phyloP scores from a whole-genome alignment of 2,329 filamentous ascomycete species.

The Xylariales sp. region DNA sequence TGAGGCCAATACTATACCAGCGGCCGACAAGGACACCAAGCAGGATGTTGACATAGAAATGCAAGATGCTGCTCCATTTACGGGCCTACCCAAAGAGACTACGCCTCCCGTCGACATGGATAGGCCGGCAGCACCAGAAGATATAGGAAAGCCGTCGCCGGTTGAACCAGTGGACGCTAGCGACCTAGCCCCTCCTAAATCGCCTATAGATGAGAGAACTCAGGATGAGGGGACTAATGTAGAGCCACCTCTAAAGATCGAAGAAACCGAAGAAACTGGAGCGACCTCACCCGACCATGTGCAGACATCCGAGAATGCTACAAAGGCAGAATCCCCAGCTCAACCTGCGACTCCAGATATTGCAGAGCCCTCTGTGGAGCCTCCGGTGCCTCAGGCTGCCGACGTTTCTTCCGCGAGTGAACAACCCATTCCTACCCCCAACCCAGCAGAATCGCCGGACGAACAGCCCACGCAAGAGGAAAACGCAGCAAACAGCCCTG shows the following conservation, averaged over 20 bases:
- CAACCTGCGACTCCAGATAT: conserved; percentile 1
- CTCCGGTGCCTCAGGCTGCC: conserved; percentile 1
- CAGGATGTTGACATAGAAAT: conserved; percentile 30
- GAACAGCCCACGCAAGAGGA: conserved; percentile 42
- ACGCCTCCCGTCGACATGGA: conserved; percentile 3
- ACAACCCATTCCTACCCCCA: conserved; percentile 37
- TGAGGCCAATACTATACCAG: background rate
- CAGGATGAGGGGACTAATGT: background rate
- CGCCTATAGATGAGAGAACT: background rate
- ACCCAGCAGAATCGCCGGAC: conserved; percentile 29
- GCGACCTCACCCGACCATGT: conserved; percentile 1
- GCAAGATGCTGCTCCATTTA: conserved; percentile 18
- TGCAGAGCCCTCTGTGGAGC: background rate
- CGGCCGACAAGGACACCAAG: background rate
- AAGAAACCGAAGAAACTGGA: conserved; percentile 7
- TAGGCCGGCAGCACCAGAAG: background rate
- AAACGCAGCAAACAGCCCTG: conserved; percentile 54
- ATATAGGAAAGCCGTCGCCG: conserved; percentile 21
- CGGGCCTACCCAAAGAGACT: conserved; percentile 12
- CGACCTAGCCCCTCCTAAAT: background rate
- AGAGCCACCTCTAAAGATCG: conserved; percentile 21
- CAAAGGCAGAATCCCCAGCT: background rate
- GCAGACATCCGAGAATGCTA: background rate
- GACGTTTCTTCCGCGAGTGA: conserved; percentile 33
- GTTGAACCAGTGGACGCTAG: conserved; percentile 32